A percentile compares a stretch with the other conserved stretches of the same genome.
Conservation (phyloP, 768 basidiomycete species). For the Rhodotorula graminis region DNA sequence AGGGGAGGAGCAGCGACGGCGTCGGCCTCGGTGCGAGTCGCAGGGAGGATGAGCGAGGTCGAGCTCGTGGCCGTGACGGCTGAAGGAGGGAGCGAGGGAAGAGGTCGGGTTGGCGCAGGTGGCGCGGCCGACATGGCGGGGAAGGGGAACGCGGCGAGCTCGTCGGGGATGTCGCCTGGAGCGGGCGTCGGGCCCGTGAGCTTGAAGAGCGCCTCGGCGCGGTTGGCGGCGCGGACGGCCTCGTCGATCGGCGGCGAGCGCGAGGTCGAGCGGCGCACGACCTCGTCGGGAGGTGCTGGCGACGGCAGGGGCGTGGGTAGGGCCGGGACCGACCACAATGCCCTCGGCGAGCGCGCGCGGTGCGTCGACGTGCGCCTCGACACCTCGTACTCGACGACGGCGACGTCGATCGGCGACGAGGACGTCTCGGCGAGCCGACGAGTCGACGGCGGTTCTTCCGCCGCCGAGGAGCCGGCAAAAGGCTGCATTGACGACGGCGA, state of each 20-base stretch:
- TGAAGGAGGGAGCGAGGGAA: constrained; percentile 3
- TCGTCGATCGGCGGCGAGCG: constrained; percentile 12
- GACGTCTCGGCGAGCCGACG: not conserved
- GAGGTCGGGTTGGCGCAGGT: not conserved
- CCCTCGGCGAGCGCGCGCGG: constrained; percentile 1
- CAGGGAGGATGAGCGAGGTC: constrained; percentile 6
- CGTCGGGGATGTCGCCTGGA: constrained; percentile 4
- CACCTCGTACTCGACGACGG: not conserved
- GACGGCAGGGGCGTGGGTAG: not conserved
- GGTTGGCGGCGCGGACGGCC: not conserved
- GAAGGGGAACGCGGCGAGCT: constrained; percentile 25
- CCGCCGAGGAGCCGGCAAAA: not conserved
- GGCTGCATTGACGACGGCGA: constrained; percentile 1
- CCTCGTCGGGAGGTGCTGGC: not conserved
- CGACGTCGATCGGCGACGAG: not conserved
- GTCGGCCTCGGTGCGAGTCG: not conserved
- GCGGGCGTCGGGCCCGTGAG: constrained; percentile 25
- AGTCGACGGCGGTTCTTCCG: not conserved
- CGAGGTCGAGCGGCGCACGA: not conserved
- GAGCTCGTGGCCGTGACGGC: not conserved
- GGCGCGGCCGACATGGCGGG: not conserved
- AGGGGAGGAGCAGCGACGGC: constrained; percentile 3
- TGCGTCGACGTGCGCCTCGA: not conserved
- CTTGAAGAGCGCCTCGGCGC: constrained; percentile 25
- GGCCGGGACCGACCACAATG: not conserved